Evolutionary conservation across 108 stramenopile genomes (phyloP), one percentile per base, ranked within the genome.

Genomic region (Chaetoceros tenuissimus): DNA sequence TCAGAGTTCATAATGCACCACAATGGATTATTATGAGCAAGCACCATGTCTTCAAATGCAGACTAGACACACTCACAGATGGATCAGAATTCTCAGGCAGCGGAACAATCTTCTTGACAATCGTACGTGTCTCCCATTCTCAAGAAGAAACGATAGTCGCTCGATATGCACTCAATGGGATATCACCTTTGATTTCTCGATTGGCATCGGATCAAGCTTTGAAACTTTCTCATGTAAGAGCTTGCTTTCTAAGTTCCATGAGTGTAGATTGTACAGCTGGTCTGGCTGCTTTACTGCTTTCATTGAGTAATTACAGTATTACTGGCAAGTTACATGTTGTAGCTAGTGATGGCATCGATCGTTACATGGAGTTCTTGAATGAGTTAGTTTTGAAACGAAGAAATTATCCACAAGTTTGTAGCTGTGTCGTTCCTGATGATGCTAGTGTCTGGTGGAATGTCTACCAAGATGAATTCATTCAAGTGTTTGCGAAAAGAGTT

Each of bases 161-260:
- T 2, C 71, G 82, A 22, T 90, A 86, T 69, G 74, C 76, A 20
- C 58, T 90, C 20, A 56, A 68, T 1, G 84, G 88, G 22, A 28
- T 86, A 1, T 78, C 82, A 7, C 73, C 81, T 51, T 55, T 76
- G 18, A 74, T 75, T 0, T 72, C 75, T 23, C 74, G 88, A 18
- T 29, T 85, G 26, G 67, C 68, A 8, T 76, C 82, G 24, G 88
- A 90, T 67, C 88, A 90, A 58, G 69, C 76, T 20, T 80, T 66
- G 57, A 74, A 80, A 54, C 50, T 86, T 13, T 40, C 76, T 0
- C 28, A 48, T 2, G 73, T 62, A 3, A 60, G 75, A 24, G 76
- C 73, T 1, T 67, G 79, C 40, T 72, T 75, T 27, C 31, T 48
- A 67, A 26, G 49, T 69, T 3, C n/a, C 52, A 40, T 40, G 34